A percentile compares a stretch with the other conserved stretches of the same genome.
Conservation (phyloP, 345 rosid species). For the Bruguiera parviflora region DNA sequence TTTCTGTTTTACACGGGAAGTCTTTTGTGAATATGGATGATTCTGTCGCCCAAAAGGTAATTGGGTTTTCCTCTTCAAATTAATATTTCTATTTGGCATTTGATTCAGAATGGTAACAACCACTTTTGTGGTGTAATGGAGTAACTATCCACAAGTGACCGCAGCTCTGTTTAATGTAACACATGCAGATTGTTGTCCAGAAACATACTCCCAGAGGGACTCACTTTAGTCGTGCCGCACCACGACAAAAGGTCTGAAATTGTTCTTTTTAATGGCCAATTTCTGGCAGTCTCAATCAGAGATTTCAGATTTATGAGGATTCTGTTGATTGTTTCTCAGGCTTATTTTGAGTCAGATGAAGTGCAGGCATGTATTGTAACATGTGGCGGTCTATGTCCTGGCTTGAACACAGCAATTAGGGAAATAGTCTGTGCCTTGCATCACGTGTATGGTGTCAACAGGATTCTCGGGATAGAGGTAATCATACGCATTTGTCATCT, state of each 20-base stretch:
- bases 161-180: not conserved
- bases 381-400: slow-evolving; percentile 94
- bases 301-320: not conserved
- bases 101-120: too few relatives aligned
- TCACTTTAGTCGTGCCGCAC: slow-evolving; percentile 94
- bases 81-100: too few relatives aligned
- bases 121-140: too few relatives aligned
- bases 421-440: slow-evolving; percentile 73
- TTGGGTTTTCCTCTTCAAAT: not conserved
- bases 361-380: slow-evolving; percentile 87
- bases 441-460: slow-evolving; percentile 79
- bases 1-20: slow-evolving; percentile 52
- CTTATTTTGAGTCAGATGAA: slow-evolving; percentile 72
- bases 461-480: slow-evolving; percentile 79
- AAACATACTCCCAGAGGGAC: slow-evolving; percentile 71
- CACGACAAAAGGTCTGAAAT: slow-evolving; percentile 68
- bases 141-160: too few relatives aligned
- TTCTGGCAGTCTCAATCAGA: not conserved
- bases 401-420: slow-evolving; percentile 85
- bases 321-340: slow-evolving; percentile 33
- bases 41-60: slow-evolving; percentile 73
- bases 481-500: slow-evolving; percentile 13
- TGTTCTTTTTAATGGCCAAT: not conserved
- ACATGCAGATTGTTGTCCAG: slow-evolving; percentile 64
- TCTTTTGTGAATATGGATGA: slow-evolving; percentile 84